These are phyloP conservation scores for Trametes meyenii DNA, from an alignment of 768 basidiomycete genomes.

Conservation along the genomic window DNA sequence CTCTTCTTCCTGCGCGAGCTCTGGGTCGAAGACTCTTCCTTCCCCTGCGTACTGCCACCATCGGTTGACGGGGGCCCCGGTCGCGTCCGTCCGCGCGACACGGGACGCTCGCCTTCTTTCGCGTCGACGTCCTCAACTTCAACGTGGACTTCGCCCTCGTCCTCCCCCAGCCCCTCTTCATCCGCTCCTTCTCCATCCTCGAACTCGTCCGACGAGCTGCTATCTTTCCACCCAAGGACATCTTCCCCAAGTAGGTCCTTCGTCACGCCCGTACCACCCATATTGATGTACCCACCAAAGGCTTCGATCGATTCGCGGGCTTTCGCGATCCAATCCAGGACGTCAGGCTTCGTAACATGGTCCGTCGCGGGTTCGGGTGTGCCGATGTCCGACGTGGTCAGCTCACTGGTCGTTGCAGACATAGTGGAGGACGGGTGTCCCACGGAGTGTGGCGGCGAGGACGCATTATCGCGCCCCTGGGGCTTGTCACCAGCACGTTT, in stretches of 20 bases:
- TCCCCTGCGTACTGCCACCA: conserved; percentile 1
- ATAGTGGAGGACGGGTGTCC: conserved; percentile 19
- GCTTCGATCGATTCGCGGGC: conserved; percentile 70
- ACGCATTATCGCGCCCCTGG: conserved; percentile 2
- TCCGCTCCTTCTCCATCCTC: conserved; percentile 33
- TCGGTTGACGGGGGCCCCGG: not conserved
- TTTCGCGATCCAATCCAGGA: conserved; percentile 78
- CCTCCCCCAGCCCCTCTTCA: conserved; percentile 15
- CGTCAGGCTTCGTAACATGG: conserved; percentile 53
- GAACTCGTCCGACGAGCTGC: conserved; percentile 35
- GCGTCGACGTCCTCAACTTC: conserved; percentile 40
- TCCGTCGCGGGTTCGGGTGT: conserved; percentile 22
- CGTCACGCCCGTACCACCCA: conserved; percentile 58
- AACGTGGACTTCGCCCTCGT: conserved; percentile 29
- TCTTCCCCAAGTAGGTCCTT: conserved; percentile 53
- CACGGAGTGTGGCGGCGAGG: conserved; percentile 18
- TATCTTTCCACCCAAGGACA: conserved; percentile 40
- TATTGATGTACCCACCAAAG: conserved; percentile 67
- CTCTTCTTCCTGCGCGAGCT: conserved; percentile 19
- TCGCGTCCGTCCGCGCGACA: conserved; percentile 17
- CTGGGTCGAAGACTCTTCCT: conserved; percentile 18
- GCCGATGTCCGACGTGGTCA: conserved; percentile 28
- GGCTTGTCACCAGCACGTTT: conserved; percentile 23
- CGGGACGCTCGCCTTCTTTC: conserved; percentile 25
- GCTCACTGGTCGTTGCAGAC: conserved; percentile 20